Percentiles rank a stretch among this genome's conserved stretches.
Conservation (phyloP, 495 filamentous ascomycete species). For the Aspergillus mulundensis region DNA sequence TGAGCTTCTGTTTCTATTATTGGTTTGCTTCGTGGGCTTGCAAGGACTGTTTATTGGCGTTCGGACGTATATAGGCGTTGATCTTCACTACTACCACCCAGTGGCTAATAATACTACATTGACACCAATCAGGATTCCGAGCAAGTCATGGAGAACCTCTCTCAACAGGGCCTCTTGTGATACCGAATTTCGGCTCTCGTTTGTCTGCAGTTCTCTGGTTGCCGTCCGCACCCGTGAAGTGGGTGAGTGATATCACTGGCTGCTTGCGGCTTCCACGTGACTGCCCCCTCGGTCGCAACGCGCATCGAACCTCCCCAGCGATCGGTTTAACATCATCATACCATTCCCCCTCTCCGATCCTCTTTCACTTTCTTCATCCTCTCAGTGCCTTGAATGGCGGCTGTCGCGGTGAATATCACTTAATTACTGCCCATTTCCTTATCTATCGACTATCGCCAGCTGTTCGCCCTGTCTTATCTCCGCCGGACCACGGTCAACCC, state of each 20-base stretch:
- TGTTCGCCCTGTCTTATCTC: constrained; percentile 22
- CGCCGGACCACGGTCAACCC: constrained; percentile 13
- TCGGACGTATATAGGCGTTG: constrained; percentile 35
- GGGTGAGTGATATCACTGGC: constrained; percentile 43
- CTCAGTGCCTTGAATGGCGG: constrained; percentile 12
- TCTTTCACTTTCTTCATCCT: constrained; percentile 10
- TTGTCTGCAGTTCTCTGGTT: constrained; percentile 19
- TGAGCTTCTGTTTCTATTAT: constrained; percentile 23
- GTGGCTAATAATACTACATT: constrained; percentile 36
- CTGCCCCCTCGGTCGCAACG: constrained; percentile 26
- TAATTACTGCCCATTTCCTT: constrained; percentile 13
- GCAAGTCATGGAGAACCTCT: constrained; percentile 27
- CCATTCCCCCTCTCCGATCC: constrained; percentile 11
- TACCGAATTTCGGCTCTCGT: constrained; percentile 1
- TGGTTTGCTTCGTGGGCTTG: constrained; percentile 17
- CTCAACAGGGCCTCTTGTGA: constrained; percentile 25
- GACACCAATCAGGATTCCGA: constrained; percentile 28
- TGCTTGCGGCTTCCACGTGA: constrained; percentile 34
- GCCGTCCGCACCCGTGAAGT: constrained; percentile 35
- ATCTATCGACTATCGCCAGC: constrained; percentile 5
- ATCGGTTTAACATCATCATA: constrained; percentile 13
- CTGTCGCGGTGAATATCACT: not conserved
- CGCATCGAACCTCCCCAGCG: constrained; percentile 12
- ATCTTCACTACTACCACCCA: constrained; percentile 16
- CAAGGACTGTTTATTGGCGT: constrained; percentile 19